Conservation (phyloP, 2,329 filamentous ascomycete genomes). For the Coniochaeta pulveracea region DNA sequence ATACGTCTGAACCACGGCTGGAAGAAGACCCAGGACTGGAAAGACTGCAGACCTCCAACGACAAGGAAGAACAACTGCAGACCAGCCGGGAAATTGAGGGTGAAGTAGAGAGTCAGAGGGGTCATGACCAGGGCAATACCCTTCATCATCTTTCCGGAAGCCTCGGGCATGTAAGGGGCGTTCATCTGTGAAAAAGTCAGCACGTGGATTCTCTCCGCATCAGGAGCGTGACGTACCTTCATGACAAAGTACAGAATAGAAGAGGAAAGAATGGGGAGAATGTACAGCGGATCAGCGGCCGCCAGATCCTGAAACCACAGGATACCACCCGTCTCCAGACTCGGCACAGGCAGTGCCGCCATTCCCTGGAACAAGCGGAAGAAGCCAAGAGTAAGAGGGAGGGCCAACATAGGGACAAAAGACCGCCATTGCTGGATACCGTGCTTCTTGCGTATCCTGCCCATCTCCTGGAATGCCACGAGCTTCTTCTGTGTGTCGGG, state of each 20-base stretch:
- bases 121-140: conserved; percentile 22
- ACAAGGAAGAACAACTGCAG: conserved; percentile 53
- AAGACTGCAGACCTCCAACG: conserved; percentile 22
- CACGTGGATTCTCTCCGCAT: neutral
- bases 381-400: conserved; percentile 67
- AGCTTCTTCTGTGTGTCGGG: conserved; percentile 35
- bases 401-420: conserved; percentile 42
- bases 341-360: conserved; percentile 68
- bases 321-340: conserved; percentile 56
- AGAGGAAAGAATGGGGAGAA: conserved; percentile 57
- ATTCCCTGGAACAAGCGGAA: conserved; percentile 71
- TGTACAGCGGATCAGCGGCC: conserved; percentile 61
- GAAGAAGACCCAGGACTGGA: conserved; percentile 33
- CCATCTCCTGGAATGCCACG: conserved; percentile 34
- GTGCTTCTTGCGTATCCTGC: conserved; percentile 35
- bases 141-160: conserved; percentile 19
- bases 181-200: conserved; percentile 14
- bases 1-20: conserved; percentile 22
- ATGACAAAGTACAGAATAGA: conserved; percentile 45
- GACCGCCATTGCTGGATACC: conserved; percentile 41
- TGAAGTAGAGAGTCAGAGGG: conserved; percentile 27
- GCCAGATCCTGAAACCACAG: conserved; percentile 76
- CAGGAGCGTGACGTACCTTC: conserved; percentile 30
- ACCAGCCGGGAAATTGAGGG: conserved; percentile 30
- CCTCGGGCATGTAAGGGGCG: conserved; percentile 18